Base-by-base conservation (phyloP, 2,329 filamentous ascomycete genomes). In the Colletotrichum australisinense region DNA sequence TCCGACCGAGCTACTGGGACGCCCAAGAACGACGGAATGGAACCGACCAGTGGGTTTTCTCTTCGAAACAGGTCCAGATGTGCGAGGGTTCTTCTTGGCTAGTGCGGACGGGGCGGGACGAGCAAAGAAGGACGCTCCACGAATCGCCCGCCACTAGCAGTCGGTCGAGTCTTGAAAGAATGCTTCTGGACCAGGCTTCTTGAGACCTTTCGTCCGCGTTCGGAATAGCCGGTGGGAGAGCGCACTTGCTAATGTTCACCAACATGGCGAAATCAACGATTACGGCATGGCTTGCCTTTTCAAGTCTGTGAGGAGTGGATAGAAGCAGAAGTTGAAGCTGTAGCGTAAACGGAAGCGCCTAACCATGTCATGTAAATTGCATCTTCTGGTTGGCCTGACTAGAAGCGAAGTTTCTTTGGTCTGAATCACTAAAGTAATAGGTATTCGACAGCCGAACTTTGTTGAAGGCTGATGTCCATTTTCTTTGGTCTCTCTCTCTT, bases 381-480 rank as follows among this genome's bases (percentile, higher is more conserved):
- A 60, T 69, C 63, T 26, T 62, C 38, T 66, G 71, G 71, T 49
- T 46, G 70, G 49, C 65, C 60, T 62, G 67, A 65, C 67, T 73
- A 71, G 62, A 71, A 71, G 67, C 57, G 38, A 62, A 66, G 16
- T 55, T 59, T 64, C 30, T 42, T 53, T 56, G 35, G 30, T 66
- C 22, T 42, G 22, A 22, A 65, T 42, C 62, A 28, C 42, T 62
- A 53, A 28, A 35, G 32, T 49, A 32, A 30, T 22, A 63, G 46
- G 62, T 49, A 66, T 62, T 62, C 67, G 62, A 35, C 56, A 73
- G 67, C 71, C 71, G 60, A 63, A 66, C 67, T 71, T 46, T 73
- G 71, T 73, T 73, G 71, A 73, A 73, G 71, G 71, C 71, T 73
- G 71, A 62, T 66, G n/a, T 73, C 32, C 35, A 24, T 16, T 65